Base-by-base conservation (phyloP, 306 rosid genomes). In the Fragaria iinumae region DNA sequence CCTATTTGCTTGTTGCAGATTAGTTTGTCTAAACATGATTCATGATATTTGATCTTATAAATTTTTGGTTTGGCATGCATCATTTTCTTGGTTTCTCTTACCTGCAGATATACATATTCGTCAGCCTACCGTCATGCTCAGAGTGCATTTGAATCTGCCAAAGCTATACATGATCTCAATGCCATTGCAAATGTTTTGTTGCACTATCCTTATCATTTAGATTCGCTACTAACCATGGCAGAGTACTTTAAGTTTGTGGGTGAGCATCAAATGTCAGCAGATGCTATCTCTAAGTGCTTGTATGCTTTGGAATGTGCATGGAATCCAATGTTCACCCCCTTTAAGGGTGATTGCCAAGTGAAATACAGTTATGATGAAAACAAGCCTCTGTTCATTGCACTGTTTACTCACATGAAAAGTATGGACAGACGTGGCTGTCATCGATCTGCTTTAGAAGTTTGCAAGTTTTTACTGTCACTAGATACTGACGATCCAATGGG, bases 231-330 rank as follows among this genome's bases (percentile, higher is more conserved):
- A 81, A 88, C 97, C 52, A 91, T 90, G 93, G 97, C 97, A 53
- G 97, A 95, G 75, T 92, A 95, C 89, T 89, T 89, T 67, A 90
- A 87, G 84, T 91, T 95, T 79, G 86, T 77, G 64, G 97, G 99
- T 77, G 99, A 95, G 77, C 97, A 89, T 73, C 97, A 91, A 81
- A 89, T 87, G 96, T 88, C 97, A 18, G 93, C 97, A 52, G 99
- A 95, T 80, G 77, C 93, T 75, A 77, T 88, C 79, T 89, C 91
- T 12, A 95, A 87, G 84, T 87, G 97, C 83, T 84, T 92, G 36
- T 92, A 95, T 74, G 99, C 90, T 72, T 84, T 95, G 83, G 97
- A 92, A 81, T 92, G 99, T 83, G 99, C 99, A 21, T 95, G 97
- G 97, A 86, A 83, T 85, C 89, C 93, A 69, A 86, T 87, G 91